Base-by-base conservation (phyloP, 1,284 basidiomycete genomes). In the Prillingera fragicola region DNA sequence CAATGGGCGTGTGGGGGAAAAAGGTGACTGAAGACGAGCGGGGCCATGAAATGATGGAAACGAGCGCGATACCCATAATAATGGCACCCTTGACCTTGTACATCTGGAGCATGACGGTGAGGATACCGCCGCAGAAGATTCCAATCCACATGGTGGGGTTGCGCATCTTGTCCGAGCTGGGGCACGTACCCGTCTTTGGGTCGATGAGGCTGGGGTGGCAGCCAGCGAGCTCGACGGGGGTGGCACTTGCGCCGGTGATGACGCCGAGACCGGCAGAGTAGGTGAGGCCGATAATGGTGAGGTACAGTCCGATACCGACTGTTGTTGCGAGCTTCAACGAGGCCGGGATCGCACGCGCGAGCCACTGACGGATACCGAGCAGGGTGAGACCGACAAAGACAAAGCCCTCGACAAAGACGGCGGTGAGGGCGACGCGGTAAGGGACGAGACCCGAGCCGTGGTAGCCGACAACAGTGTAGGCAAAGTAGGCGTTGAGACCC, bases 21-120 rank as follows among this genome's bases (percentile, higher is more conserved):
- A 79, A 81, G 18, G 89, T 91, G 56, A 92, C 83, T 3, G 80
- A 31, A 0, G 86, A 87, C 3, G 79, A 74, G 17, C 89, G 80
- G 0, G 87, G 87, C 88, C 88, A 92, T 0, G 85, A 87, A 57
- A 89, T 81, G 66, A 90, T 80, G 10, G 86, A 81, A n/a, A 85
- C 86, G 48, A 91, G 73, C 70, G 89, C 76, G 59, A 92, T 90
- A 23, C 50, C 50, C 29, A 25, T 22, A 14, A 52, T 52, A 27
- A 52, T 45, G 62, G 71, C 54, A 42, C 87, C 88, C 57, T 84
- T 84, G 61, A 92, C 77, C 45, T 86, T 84, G 73, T 88, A 92
- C 54, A 91, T 75, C 78, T 91, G 83, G 57, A 92, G 70, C 49
- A 88, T 71, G 9, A 84, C 76, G 2, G 85, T 88, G 40, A 87